Evolutionary conservation across 768 basidiomycete genomes (phyloP), one percentile per base, ranked within the genome.

Genomic region (Myochromella boudieri): DNA sequence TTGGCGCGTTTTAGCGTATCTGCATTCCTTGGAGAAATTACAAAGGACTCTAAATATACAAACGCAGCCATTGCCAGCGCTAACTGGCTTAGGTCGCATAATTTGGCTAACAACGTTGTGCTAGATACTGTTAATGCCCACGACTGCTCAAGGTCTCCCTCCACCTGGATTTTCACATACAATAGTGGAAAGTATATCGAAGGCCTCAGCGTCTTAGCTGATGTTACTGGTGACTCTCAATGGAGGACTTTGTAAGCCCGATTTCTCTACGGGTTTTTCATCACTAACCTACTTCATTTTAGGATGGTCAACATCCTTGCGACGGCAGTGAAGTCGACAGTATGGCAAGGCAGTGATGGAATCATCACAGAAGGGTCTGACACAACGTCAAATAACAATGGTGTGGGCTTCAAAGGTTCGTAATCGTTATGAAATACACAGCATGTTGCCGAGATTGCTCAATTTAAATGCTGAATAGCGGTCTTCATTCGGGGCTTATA

Each of bases 181-280:
- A 81, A 80, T 48, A 72, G 65, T 22, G 78, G 80, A 22, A 81
- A 81, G 47, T 74, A 67, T 40, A 67, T 80, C 18, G 78, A 81
- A 53, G 79, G 77, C 2, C 59, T 79, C 42, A 72, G 68, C 37
- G 68, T 80, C 5, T 58, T 80, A 24, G 60, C 62, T 0, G 65
- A 64, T 40, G 65, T 78, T 24, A 76, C 73, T 8, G 66, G 68
- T 4, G 68, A 77, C 49, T 37, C 51, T 20, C 59, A 64, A 27
- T 78, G 76, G 75, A 69, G 53, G 29, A 59, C 51, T 1, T 48
- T 78, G 75, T 78, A 53, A 52, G 72, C 12, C 20, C 42, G 18
- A 14, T 20, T 8, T 44, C 9, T 41, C 6, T 24, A 15, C n/a
- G 14, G 24, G 21, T 17, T 25, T 24, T 6, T n/a, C 14, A 28